A percentile compares a stretch with the other conserved stretches of the same genome.
Evolutionary conservation across 129 eudicot genomes (phyloP).

Genomic region (Lonicera japonica): DNA sequence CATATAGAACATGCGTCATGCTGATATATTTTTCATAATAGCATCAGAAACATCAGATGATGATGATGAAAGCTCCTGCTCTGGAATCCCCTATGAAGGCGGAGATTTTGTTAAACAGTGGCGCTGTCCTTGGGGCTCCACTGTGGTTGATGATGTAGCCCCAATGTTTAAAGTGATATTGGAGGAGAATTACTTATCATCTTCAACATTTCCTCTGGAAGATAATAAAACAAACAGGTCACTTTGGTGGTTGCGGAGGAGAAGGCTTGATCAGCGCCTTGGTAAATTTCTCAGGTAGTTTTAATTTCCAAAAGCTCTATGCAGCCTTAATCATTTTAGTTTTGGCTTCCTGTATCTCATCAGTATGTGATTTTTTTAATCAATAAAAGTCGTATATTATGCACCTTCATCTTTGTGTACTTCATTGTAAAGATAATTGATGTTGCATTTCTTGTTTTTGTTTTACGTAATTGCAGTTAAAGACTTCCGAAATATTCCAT

Average conservation of each 20-base stretch:
- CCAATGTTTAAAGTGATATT: slow-evolving; percentile 63
- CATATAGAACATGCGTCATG: slow-evolving; percentile 13
- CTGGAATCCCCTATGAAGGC: slow-evolving; percentile 24
- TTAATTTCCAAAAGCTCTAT: background rate
- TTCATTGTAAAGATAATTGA: too few species aligned
- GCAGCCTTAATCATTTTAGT: background rate
- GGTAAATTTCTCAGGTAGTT: slow-evolving; percentile 53
- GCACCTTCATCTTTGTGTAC: too few species aligned
- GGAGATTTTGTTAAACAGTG: slow-evolving; percentile 36
- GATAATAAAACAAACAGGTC: slow-evolving; percentile 54
- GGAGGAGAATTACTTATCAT: slow-evolving; percentile 62
- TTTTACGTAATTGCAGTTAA: too few species aligned
- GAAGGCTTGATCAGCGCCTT: slow-evolving; percentile 60
- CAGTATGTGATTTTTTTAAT: too few species aligned
- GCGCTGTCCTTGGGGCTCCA: slow-evolving; percentile 85
- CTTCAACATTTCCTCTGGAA: slow-evolving; percentile 46
- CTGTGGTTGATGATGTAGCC: slow-evolving; percentile 72
- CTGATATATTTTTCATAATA: slow-evolving; percentile 16
- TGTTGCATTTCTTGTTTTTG: too few species aligned
- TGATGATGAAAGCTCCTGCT: slow-evolving; percentile 43
- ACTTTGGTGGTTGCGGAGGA: slow-evolving; percentile 76
- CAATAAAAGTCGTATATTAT: too few species aligned
- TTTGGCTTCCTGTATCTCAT: background rate
- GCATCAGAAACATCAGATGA: slow-evolving; percentile 36
- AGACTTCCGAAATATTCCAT: too few species aligned